Percentiles rank a stretch among this genome's conserved stretches.
Conservation (phyloP, 1,284 basidiomycete genomes). For the Sphagnurus paluster region DNA sequence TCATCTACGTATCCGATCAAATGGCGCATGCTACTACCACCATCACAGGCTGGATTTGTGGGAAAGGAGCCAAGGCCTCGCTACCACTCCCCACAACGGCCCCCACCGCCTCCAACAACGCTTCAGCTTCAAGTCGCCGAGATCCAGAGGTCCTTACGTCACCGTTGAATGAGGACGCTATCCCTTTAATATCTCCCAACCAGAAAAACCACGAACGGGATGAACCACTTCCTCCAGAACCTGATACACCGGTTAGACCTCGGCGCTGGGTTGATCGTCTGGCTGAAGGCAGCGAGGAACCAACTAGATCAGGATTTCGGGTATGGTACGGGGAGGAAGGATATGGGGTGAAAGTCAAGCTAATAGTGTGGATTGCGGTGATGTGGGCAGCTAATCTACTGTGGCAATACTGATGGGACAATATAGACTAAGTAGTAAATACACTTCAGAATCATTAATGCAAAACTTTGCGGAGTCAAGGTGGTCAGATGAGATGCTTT, state of each 20-base stretch:
- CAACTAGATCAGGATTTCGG: constrained; percentile 25
- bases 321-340: constrained; percentile 26
- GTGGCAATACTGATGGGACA: constrained; percentile 42
- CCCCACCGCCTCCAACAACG: constrained; percentile 18
- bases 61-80: constrained; percentile 25
- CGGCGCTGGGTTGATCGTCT: constrained; percentile 59
- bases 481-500: no score
- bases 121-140: constrained; percentile 1
- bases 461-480: no score
- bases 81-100: constrained; percentile 28
- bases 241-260: constrained; percentile 38
- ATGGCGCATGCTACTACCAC: constrained; percentile 75
- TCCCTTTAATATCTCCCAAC: constrained; percentile 20
- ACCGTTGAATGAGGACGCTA: constrained; percentile 8
- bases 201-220: constrained; percentile 23
- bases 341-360: constrained; percentile 33
- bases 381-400: constrained; percentile 62
- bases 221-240: constrained; percentile 20
- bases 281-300: constrained; percentile 35
- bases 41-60: constrained; percentile 73
- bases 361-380: constrained; percentile 32
- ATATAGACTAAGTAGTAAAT: background rate
- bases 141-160: background rate
- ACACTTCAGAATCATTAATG: no score
- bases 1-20: constrained; percentile 77